A percentile compares a stretch with the other conserved stretches of the same genome.
phyloP scores from a whole-genome alignment of 495 filamentous ascomycete species.

The Aspergillus taichungensis region DNA sequence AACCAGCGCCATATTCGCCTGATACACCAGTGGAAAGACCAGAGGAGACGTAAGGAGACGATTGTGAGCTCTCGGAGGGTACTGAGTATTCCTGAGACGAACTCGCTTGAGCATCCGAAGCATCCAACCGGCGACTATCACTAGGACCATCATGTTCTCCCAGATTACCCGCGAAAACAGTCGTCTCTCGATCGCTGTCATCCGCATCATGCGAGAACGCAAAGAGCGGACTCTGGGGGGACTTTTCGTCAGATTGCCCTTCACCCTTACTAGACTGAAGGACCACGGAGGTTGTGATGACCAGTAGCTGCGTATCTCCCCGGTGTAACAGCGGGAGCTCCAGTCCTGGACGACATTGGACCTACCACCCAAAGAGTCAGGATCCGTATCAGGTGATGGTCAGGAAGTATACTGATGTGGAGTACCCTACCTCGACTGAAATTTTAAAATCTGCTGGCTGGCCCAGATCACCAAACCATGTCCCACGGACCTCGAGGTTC shows the following conservation, averaged over 20 bases:
- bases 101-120: not conserved
- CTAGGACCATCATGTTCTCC: not conserved
- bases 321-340: too few species aligned
- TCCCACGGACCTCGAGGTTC: slow-evolving; percentile 25
- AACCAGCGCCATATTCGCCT: not conserved
- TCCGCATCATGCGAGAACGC: slow-evolving; percentile 5
- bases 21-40: too few species aligned
- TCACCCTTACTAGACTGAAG: not conserved
- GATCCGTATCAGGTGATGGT: too few species aligned
- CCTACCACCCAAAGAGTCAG: slow-evolving; percentile 1
- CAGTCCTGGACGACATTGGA: slow-evolving; percentile 6
- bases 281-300: slow-evolving; percentile 4
- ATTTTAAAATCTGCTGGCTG: slow-evolving; percentile 22
- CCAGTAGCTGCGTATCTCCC: slow-evolving; percentile 8
- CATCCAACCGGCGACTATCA: not conserved
- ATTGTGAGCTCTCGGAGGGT: too few species aligned
- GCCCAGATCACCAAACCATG: slow-evolving; percentile 22
- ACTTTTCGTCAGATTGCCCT: not conserved
- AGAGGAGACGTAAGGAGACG: too few species aligned
- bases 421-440: slow-evolving; percentile 21
- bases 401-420: too few species aligned
- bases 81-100: too few species aligned
- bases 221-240: slow-evolving; percentile 16
- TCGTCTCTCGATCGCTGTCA: not conserved
- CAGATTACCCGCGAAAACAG: too few species aligned